Conservation (phyloP, 2,329 filamentous ascomycete genomes). For the Nectriaceae sp. region DNA sequence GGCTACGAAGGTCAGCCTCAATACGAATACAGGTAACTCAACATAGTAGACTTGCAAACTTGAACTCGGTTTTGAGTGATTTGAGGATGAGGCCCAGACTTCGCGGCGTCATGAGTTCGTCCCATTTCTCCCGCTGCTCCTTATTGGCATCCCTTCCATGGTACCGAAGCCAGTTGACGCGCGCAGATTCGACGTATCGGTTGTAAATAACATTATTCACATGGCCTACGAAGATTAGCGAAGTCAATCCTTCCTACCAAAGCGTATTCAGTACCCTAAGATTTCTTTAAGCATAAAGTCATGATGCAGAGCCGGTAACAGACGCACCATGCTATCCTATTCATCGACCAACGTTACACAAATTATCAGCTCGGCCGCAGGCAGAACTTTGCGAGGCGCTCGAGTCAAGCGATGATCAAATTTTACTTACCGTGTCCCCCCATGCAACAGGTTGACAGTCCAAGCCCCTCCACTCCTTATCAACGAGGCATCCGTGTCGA, state of each 20-base stretch:
- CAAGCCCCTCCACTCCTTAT: constrained; percentile 14
- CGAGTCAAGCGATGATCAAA: neutral
- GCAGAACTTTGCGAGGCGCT: neutral
- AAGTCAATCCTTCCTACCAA: no score
- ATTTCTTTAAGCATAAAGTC: neutral
- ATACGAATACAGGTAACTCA: rapidly evolving
- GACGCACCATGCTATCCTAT: constrained; percentile 19
- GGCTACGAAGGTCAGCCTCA: constrained; percentile 1
- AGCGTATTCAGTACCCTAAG: no score
- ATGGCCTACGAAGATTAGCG: constrained; percentile 4
- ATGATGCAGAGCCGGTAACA: rapidly evolving
- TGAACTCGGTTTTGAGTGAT: constrained; percentile 20
- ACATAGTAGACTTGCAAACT: constrained; percentile 11
- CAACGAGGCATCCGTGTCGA: constrained; percentile 10
- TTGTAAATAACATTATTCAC: constrained; percentile 23
- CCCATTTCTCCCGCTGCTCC: constrained; percentile 12
- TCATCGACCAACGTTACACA: neutral
- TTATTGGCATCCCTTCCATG: constrained; percentile 8
- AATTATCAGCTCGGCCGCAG: neutral
- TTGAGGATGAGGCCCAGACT: constrained; percentile 15
- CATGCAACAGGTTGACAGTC: constrained; percentile 15
- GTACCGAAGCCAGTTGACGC: constrained; percentile 13
- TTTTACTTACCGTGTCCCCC: constrained; percentile 17
- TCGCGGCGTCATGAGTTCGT: constrained; percentile 7
- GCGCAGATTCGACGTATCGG: constrained; percentile 15